These are phyloP conservation scores for Vitis labrusca DNA, from an alignment of 164 flowering plant species.

Conservation along the genomic window DNA sequence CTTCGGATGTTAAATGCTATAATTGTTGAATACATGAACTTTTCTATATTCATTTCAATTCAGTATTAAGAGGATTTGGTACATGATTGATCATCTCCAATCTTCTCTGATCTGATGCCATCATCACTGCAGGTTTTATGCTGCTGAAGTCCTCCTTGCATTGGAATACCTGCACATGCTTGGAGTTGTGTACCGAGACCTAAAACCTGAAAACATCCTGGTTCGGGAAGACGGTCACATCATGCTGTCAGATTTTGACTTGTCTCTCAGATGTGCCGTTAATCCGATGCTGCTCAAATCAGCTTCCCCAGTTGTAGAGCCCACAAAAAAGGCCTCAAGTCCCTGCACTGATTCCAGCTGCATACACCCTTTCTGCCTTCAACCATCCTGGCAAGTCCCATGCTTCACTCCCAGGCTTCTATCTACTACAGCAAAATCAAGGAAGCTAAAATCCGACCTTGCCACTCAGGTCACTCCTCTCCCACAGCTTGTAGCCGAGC, in stretches of 20 bases:
- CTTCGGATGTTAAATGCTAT: background rate
- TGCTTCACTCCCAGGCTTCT: slow-evolving; percentile 70
- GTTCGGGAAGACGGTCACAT: slow-evolving; percentile 93
- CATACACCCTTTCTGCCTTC: slow-evolving; percentile 77
- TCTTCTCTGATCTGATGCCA: slow-evolving; percentile 2
- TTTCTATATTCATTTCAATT: background rate
- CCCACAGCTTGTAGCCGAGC: slow-evolving; percentile 87
- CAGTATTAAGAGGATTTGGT: background rate
- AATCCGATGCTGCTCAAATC: slow-evolving; percentile 60
- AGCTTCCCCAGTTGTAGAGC: slow-evolving; percentile 34
- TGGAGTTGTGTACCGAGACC: slow-evolving; percentile 89
- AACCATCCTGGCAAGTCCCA: slow-evolving; percentile 74
- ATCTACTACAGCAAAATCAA: slow-evolving; percentile 45
- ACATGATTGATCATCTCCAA: background rate
- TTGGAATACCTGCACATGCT: slow-evolving; percentile 94
- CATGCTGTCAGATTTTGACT: slow-evolving; percentile 89
- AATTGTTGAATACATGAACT: background rate
- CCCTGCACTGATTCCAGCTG: slow-evolving; percentile 67
- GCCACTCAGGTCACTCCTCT: slow-evolving; percentile 48
- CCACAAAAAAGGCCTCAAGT: slow-evolving; percentile 40
- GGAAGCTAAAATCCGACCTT: slow-evolving; percentile 45
- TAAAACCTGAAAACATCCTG: slow-evolving; percentile 86
- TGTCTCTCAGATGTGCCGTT: slow-evolving; percentile 71
- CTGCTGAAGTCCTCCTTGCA: slow-evolving; percentile 83
- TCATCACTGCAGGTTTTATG: slow-evolving; percentile 66